These are phyloP conservation scores for Colletotrichum sp. DNA, from an alignment of 2,329 filamentous ascomycete genomes.

Conservation along the genomic window DNA sequence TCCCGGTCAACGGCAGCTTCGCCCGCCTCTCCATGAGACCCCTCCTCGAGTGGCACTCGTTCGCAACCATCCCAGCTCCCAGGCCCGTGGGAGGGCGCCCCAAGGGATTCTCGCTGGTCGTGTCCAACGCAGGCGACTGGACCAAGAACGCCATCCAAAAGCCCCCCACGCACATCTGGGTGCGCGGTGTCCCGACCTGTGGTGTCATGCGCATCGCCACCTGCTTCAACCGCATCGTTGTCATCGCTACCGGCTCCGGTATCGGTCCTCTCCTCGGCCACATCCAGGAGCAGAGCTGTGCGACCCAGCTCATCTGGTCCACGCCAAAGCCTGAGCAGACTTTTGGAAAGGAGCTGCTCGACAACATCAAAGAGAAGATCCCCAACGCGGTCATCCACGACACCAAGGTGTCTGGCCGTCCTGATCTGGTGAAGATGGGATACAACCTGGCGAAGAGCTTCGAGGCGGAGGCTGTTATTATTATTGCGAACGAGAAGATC, in stretches of 20 bases:
- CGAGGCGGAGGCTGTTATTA: slow-evolving; percentile 71
- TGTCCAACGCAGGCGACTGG: slow-evolving; percentile 82
- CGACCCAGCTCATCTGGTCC: slow-evolving; percentile 71
- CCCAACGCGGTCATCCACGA: slow-evolving; percentile 72
- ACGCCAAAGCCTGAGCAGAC: slow-evolving; percentile 65
- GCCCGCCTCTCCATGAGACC: slow-evolving; percentile 66
- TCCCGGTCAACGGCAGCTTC: slow-evolving; percentile 47
- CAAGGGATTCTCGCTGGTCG: slow-evolving; percentile 68
- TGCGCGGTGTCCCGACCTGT: slow-evolving; percentile 68
- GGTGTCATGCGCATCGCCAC: slow-evolving; percentile 72
- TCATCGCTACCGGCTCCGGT: slow-evolving; percentile 75
- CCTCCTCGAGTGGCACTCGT: slow-evolving; percentile 75
- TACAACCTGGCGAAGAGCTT: slow-evolving; percentile 61
- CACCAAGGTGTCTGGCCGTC: slow-evolving; percentile 62
- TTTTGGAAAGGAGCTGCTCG: slow-evolving; percentile 63
- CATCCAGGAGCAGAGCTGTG: slow-evolving; percentile 53
- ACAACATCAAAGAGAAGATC: slow-evolving; percentile 63
- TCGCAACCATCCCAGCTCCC: slow-evolving; percentile 73
- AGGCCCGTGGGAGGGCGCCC: neutral
- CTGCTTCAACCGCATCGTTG: slow-evolving; percentile 67
- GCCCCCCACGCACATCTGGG: slow-evolving; percentile 68
- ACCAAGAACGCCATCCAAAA: slow-evolving; percentile 66
- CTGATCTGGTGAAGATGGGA: slow-evolving; percentile 56
- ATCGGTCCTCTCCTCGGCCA: slow-evolving; percentile 72
- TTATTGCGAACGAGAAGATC: slow-evolving; percentile 73